These are phyloP conservation scores for Aspergillus egyptiacus DNA, from an alignment of 495 filamentous ascomycete species.

Conservation along the genomic window DNA sequence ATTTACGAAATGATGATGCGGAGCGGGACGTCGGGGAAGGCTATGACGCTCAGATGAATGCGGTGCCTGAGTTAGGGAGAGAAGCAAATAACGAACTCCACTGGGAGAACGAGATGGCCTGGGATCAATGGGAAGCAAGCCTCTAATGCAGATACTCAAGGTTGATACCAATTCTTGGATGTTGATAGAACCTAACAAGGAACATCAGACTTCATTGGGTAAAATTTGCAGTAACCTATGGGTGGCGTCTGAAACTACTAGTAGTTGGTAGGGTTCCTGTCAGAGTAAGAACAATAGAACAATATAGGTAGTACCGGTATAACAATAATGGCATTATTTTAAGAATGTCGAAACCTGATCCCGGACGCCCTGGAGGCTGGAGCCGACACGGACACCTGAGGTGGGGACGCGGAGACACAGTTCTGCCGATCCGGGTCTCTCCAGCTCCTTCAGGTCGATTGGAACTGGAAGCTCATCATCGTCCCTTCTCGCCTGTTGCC, in stretches of 20 bases:
- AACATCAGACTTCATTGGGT: too few species aligned
- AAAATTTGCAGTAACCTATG: too few species aligned
- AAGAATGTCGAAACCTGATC: too few species aligned
- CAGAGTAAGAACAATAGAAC: too few species aligned
- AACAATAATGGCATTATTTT: too few species aligned
- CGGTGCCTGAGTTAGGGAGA: slow-evolving; percentile 25
- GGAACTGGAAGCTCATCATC: slow-evolving; percentile 19
- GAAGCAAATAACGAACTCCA: slow-evolving; percentile 19
- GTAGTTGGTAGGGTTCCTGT: too few species aligned
- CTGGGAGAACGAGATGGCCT: neutral
- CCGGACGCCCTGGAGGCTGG: too few species aligned
- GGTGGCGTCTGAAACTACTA: too few species aligned
- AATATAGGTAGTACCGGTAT: too few species aligned
- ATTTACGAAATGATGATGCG: slow-evolving; percentile 56
- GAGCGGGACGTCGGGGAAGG: slow-evolving; percentile 53
- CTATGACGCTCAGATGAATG: slow-evolving; percentile 51
- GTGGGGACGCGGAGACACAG: slow-evolving; percentile 9
- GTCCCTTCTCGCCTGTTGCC: slow-evolving; percentile 15
- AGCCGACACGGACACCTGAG: too few species aligned
- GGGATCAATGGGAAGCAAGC: neutral
- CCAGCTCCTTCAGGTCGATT: slow-evolving; percentile 8
- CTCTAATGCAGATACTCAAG: neutral
- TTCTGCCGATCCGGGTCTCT: slow-evolving; percentile 15
- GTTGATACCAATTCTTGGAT: neutral
- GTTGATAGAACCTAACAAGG: too few species aligned